These are phyloP conservation scores for Pezicula radicicola DNA, from an alignment of 2,329 filamentous ascomycete genomes.

Conservation along the genomic window DNA sequence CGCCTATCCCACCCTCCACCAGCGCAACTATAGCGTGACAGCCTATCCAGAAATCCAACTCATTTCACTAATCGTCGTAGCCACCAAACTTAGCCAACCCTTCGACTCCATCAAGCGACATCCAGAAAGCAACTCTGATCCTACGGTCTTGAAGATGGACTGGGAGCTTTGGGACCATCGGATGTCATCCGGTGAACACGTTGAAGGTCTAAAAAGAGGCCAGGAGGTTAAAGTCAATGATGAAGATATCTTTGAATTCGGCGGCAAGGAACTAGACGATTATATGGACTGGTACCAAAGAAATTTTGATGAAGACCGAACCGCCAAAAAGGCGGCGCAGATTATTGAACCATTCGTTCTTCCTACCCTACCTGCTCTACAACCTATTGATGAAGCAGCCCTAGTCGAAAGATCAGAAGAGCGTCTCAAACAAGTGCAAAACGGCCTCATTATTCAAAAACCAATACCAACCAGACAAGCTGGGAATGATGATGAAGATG, in stretches of 20 bases:
- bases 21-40: constrained; percentile 41
- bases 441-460: constrained; percentile 21
- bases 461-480: constrained; percentile 12
- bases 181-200: constrained; percentile 35
- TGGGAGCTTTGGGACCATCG: constrained; percentile 67
- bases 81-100: constrained; percentile 77
- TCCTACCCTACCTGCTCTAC: constrained; percentile 10
- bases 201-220: constrained; percentile 31
- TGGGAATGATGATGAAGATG: background rate
- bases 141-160: constrained; percentile 58
- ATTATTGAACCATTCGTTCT: constrained; percentile 33
- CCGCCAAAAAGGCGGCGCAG: constrained; percentile 32
- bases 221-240: constrained; percentile 55
- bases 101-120: constrained; percentile 57
- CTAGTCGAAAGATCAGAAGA: constrained; percentile 16
- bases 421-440: constrained; percentile 21
- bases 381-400: constrained; percentile 15
- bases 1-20: constrained; percentile 48
- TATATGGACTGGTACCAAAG: constrained; percentile 79
- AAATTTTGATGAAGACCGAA: constrained; percentile 46
- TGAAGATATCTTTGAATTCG: constrained; percentile 60
- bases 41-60: constrained; percentile 74
- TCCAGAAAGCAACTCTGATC: constrained; percentile 48
- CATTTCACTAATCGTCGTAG: constrained; percentile 67
- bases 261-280: constrained; percentile 60